phyloP scores from a whole-genome alignment of 2,329 filamentous ascomycete genomes.

The Ciborinia camelliae region DNA sequence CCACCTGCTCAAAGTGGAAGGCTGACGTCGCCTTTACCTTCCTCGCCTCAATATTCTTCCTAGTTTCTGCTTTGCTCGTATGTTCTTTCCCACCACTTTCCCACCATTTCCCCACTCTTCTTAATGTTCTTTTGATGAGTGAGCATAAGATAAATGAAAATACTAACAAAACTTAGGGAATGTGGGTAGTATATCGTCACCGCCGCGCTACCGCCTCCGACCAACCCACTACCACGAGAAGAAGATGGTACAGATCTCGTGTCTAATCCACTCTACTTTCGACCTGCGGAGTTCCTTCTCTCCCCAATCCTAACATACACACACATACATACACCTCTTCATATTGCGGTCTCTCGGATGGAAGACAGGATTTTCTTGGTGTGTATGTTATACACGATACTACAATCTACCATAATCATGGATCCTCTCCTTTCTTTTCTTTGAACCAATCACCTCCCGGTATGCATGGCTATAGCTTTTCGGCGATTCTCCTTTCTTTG shows the following conservation, averaged over 20 bases:
- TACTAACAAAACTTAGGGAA: slow-evolving; percentile 5
- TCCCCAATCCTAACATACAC: too few relatives aligned
- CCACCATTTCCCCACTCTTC: slow-evolving; percentile 51
- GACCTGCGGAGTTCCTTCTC: neutral
- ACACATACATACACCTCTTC: neutral
- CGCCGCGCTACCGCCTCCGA: slow-evolving; percentile 4
- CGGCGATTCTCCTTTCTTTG: too few relatives aligned
- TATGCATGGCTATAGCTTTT: too few relatives aligned
- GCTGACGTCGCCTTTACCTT: slow-evolving; percentile 43
- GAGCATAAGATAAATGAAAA: neutral
- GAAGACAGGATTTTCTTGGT: too few relatives aligned
- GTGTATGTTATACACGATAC: too few relatives aligned
- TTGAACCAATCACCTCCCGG: too few relatives aligned
- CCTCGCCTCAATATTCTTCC: slow-evolving; percentile 29
- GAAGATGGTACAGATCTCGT: slow-evolving; percentile 21
- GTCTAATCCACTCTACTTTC: neutral
- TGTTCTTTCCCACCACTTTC: slow-evolving; percentile 40
- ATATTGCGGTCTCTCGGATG: neutral
- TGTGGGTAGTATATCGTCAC: slow-evolving; percentile 17
- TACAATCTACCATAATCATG: too few relatives aligned
- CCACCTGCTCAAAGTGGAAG: slow-evolving; percentile 66
- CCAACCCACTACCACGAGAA: slow-evolving; percentile 1
- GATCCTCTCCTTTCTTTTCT: too few relatives aligned
- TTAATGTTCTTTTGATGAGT: too few relatives aligned
- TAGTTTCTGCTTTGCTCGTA: slow-evolving; percentile 28